These are phyloP conservation scores for Xylaria sp. DNA, from an alignment of 2,329 filamentous ascomycete genomes.

Conservation along the genomic window DNA sequence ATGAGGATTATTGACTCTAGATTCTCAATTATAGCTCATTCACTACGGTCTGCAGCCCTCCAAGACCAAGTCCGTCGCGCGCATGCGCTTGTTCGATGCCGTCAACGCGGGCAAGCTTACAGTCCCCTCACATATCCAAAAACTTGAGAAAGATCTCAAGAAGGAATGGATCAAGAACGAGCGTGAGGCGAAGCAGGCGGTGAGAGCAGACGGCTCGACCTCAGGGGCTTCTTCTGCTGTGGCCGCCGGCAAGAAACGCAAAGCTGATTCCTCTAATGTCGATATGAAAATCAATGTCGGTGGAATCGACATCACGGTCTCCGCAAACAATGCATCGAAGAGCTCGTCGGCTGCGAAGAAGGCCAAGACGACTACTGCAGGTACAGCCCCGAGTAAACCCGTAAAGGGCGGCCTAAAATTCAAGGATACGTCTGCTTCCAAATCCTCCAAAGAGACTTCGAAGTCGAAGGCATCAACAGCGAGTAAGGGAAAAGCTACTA, in stretches of 20 bases:
- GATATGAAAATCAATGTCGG: constrained; percentile 45
- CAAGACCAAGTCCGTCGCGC: constrained; percentile 68
- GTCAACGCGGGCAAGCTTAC: constrained; percentile 60
- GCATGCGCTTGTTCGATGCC: constrained; percentile 67
- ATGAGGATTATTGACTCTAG: no score
- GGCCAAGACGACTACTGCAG: constrained; percentile 41
- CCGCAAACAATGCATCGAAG: constrained; percentile 39
- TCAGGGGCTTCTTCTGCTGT: constrained; percentile 14
- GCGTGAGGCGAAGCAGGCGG: constrained; percentile 58
- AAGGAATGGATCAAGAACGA: constrained; percentile 66
- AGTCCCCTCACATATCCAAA: constrained; percentile 61
- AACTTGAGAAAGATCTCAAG: constrained; percentile 65
- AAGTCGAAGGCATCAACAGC: constrained; percentile 26
- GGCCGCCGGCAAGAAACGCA: constrained; percentile 48
- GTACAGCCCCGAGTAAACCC: constrained; percentile 37
- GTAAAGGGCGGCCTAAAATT: constrained; percentile 19
- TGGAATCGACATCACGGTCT: constrained; percentile 47
- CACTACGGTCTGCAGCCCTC: constrained; percentile 70
- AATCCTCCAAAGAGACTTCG: constrained; percentile 14
- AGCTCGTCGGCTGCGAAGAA: constrained; percentile 43
- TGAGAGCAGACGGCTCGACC: neutral
- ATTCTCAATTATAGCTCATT: constrained; percentile 52
- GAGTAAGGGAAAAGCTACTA: constrained; percentile 38
- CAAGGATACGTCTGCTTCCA: constrained; percentile 22
- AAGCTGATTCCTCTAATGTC: constrained; percentile 46